Evolutionary conservation across 495 filamentous ascomycete genomes (phyloP).

Genomic region (Entonaema liquescens): DNA sequence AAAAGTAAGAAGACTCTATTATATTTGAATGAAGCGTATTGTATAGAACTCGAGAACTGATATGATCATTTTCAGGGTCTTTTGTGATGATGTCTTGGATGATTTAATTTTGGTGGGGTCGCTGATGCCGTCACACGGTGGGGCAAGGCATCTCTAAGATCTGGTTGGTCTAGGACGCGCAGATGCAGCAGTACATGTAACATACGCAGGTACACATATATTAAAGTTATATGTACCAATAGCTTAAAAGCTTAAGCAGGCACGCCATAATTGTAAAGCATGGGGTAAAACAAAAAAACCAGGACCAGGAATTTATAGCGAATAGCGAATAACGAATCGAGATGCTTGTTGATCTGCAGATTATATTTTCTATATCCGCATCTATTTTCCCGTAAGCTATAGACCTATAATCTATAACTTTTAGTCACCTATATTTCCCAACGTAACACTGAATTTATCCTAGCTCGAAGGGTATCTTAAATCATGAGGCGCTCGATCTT

Average conservation of each 20-base stretch:
- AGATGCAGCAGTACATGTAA: constrained; percentile 9
- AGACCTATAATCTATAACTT: neutral
- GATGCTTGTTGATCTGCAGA: constrained; percentile 1
- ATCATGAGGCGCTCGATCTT: constrained; percentile 98
- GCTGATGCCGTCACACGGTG: constrained; percentile 44
- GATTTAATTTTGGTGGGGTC: constrained; percentile 36
- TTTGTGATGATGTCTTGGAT: constrained; percentile 25
- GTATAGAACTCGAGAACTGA: constrained; percentile 13
- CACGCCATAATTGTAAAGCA: neutral
- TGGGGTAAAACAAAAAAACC: neutral
- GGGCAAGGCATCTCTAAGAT: constrained; percentile 14
- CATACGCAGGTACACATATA: constrained; percentile 5
- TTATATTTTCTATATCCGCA: constrained; percentile 19
- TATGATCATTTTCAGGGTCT: constrained; percentile 23
- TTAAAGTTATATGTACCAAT: neutral
- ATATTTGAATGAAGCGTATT: constrained; percentile 4
- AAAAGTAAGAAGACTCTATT: neutral
- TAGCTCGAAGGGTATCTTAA: constrained; percentile 59
- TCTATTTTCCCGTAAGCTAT: neutral
- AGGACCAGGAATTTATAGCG: neutral
- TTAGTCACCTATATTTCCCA: constrained; percentile 10
- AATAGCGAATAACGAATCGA: neutral
- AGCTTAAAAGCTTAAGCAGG: neutral
- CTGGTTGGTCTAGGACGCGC: neutral
- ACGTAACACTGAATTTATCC: constrained; percentile 23